phyloP scores from a whole-genome alignment of 306 rosid species.

The Mimosa bimucronata region DNA sequence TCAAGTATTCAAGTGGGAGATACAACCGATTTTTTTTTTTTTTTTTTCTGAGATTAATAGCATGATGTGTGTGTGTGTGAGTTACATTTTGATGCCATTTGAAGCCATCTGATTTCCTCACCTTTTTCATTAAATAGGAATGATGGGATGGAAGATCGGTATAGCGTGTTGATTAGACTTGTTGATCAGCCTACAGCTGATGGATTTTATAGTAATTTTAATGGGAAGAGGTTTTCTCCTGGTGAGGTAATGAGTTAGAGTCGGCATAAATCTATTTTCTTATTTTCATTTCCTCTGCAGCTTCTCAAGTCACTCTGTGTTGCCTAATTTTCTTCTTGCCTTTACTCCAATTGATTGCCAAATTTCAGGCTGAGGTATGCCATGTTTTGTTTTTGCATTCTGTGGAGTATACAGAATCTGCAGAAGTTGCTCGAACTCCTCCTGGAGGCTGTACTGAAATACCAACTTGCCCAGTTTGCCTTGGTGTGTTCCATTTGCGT shows the following conservation, averaged over 20 bases:
- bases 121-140: slow-evolving; percentile 52
- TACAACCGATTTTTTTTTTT: neutral
- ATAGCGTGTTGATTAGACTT: slow-evolving; percentile 71
- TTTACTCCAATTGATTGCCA: slow-evolving; percentile 9
- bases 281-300: neutral
- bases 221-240: slow-evolving; percentile 78
- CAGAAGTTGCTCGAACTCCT: slow-evolving; percentile 77
- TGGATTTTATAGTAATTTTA: slow-evolving; percentile 57
- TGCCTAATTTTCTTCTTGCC: neutral
- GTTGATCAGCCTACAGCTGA: slow-evolving; percentile 56
- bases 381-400: slow-evolving; percentile 72
- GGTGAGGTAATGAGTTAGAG: slow-evolving; percentile 60
- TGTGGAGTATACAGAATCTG: slow-evolving; percentile 83
- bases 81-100: neutral
- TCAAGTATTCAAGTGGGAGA: neutral
- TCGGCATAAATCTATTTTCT: neutral
- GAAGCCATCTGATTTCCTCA: neutral
- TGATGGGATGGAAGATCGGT: slow-evolving; percentile 88
- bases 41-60: neutral
- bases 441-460: slow-evolving; percentile 74
- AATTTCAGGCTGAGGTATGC: slow-evolving; percentile 85
- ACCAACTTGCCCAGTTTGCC: slow-evolving; percentile 96
- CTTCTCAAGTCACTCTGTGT: neutral
- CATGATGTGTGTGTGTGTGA: no score
- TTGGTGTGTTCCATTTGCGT: slow-evolving; percentile 61